These are phyloP conservation scores for Claviceps africana DNA, from an alignment of 2,329 filamentous ascomycete genomes.

Conservation along the genomic window DNA sequence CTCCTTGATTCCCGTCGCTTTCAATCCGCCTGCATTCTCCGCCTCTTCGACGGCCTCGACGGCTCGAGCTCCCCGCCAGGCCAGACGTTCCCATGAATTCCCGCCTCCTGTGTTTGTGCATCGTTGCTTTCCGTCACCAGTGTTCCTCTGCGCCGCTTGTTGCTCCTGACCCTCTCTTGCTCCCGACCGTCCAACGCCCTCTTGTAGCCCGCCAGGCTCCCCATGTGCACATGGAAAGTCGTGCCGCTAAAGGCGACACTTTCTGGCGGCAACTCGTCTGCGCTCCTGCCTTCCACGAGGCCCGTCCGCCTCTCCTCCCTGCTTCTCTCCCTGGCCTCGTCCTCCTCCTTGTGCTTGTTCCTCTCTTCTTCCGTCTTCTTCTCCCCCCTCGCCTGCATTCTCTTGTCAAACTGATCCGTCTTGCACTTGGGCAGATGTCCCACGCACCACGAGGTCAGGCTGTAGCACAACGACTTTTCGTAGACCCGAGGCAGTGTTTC, in stretches of 20 bases:
- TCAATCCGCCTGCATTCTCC: background rate
- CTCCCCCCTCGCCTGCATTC: background rate
- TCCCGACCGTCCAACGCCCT: background rate
- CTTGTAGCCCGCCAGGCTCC: background rate
- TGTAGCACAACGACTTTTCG: slow-evolving; percentile 28
- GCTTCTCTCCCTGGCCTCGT: background rate
- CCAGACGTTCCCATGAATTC: background rate
- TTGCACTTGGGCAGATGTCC: background rate
- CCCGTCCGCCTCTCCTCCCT: background rate
- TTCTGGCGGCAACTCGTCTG: background rate
- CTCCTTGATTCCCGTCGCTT: too few species aligned
- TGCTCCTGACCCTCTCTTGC: background rate
- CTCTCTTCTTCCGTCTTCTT: background rate
- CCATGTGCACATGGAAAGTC: background rate
- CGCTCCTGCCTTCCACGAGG: background rate
- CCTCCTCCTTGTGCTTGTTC: background rate
- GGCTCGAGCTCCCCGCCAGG: background rate
- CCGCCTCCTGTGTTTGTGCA: background rate
- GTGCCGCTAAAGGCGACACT: background rate
- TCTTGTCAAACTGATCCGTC: background rate
- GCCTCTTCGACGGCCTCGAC: background rate
- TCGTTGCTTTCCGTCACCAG: background rate
- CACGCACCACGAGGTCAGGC: background rate
- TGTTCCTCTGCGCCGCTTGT: background rate
- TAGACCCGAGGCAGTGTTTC: background rate